These are phyloP conservation scores for Ogataea angusta DNA, from an alignment of 805 yeast genomes.

Conservation along the genomic window DNA sequence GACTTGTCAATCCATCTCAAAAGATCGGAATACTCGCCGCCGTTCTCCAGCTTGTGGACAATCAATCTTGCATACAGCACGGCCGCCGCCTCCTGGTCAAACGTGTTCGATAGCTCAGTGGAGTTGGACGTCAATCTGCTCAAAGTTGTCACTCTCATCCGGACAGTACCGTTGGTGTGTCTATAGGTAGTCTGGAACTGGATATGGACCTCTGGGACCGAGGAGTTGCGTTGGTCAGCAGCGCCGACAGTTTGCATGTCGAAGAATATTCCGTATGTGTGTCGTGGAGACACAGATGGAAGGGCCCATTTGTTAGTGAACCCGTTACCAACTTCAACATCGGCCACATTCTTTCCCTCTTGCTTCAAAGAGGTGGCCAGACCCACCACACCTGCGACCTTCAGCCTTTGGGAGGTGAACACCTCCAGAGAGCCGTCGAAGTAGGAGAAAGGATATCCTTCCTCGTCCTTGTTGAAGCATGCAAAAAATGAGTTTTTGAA, in stretches of 20 bases:
- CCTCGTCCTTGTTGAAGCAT: slow-evolving; percentile 81
- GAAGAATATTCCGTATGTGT: slow-evolving; percentile 84
- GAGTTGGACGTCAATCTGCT: slow-evolving; percentile 48
- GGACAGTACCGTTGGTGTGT: slow-evolving; percentile 88
- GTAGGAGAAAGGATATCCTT: slow-evolving; percentile 83
- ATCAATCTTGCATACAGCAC: slow-evolving; percentile 90
- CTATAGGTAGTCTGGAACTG: slow-evolving; percentile 93
- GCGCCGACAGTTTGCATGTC: slow-evolving; percentile 62
- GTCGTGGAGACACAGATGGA: slow-evolving; percentile 81
- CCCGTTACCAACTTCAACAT: slow-evolving; percentile 91
- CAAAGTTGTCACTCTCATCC: slow-evolving; percentile 89
- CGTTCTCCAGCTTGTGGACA: slow-evolving; percentile 84
- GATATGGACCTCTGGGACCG: slow-evolving; percentile 36
- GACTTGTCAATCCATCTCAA: slow-evolving; percentile 93
- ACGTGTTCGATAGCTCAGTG: slow-evolving; percentile 56
- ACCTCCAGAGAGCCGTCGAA: slow-evolving; percentile 87
- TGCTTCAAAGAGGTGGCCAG: slow-evolving; percentile 76
- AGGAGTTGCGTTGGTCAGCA: slow-evolving; percentile 38
- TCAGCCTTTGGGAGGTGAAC: slow-evolving; percentile 81
- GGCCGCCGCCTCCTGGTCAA: slow-evolving; percentile 98
- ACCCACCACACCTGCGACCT: slow-evolving; percentile 90
- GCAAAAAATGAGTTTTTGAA: slow-evolving; percentile 90
- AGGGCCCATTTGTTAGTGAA: slow-evolving; percentile 87
- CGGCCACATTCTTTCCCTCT: slow-evolving; percentile 75
- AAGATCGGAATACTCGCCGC: slow-evolving; percentile 69